Conservation (phyloP, 352 stramenopile species). For the Phytophthora pluvialis region DNA sequence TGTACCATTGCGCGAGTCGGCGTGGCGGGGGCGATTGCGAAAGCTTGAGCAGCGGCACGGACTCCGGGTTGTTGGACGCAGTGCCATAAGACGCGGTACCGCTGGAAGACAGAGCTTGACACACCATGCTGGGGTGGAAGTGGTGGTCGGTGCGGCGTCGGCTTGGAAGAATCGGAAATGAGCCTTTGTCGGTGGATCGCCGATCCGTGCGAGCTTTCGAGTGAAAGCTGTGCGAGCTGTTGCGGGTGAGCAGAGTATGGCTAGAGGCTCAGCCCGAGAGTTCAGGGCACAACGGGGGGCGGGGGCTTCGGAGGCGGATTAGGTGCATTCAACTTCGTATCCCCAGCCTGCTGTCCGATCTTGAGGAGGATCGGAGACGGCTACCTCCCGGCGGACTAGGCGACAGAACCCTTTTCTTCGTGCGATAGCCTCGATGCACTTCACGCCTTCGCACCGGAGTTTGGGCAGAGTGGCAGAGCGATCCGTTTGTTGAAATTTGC, state of each 20-base stretch:
- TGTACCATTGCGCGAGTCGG: conserved; percentile 57
- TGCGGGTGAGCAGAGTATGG: conserved; percentile 3
- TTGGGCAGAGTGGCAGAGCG: conserved; percentile 20
- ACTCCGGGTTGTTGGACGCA: conserved; percentile 10
- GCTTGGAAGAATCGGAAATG: conserved; percentile 25
- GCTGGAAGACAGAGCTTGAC: conserved; percentile 24
- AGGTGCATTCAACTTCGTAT: conserved; percentile 22
- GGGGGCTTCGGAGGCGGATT: conserved; percentile 8
- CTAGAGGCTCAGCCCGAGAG: background rate
- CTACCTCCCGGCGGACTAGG: conserved; percentile 4
- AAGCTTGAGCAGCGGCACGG: conserved; percentile 37
- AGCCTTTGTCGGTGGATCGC: conserved; percentile 21
- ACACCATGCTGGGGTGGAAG: conserved; percentile 19
- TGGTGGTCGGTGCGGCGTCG: conserved; percentile 1
- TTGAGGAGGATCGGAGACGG: conserved; percentile 19
- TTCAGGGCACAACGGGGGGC: conserved; percentile 3
- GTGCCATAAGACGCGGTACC: conserved; percentile 20
- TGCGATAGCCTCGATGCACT: conserved; percentile 21
- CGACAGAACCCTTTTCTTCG: conserved; percentile 24
- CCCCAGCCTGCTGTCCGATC: conserved; percentile 22
- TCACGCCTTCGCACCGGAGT: conserved; percentile 16
- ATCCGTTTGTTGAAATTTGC: conserved; percentile 18
- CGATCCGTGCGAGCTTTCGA: conserved; percentile 7
- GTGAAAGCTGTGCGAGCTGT: background rate
- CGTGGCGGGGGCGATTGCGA: conserved; percentile 38